Percentiles rank a stretch among this genome's conserved stretches.
Conservation (phyloP, 192 early-diverging fungal genomes). For the Coemansia sp. region DNA sequence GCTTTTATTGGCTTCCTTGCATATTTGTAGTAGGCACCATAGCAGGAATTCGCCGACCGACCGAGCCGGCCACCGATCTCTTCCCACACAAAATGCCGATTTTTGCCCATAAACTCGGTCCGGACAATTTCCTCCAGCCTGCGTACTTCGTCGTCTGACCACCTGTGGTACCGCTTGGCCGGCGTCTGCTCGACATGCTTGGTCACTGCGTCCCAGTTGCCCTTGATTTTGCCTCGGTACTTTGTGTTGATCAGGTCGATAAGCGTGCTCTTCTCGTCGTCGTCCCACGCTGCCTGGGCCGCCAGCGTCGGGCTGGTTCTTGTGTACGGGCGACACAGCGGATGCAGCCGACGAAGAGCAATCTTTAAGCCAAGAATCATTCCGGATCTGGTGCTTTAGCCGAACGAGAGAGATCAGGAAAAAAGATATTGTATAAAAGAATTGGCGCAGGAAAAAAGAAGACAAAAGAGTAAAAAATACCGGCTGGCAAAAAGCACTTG, state of each 20-base stretch:
- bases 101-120: background rate
- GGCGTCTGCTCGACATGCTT: conserved; percentile 6
- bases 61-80: background rate
- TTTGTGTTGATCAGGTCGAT: conserved; percentile 8
- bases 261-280: conserved; percentile 3
- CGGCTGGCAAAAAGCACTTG: too few species aligned
- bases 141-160: background rate
- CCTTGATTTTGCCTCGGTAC: conserved; percentile 6
- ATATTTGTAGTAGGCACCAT: background rate
- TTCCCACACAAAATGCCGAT: background rate
- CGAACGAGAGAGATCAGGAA: background rate
- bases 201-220: conserved; percentile 15
- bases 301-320: background rate
- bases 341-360: background rate
- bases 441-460: too few species aligned
- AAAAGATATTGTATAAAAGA: background rate
- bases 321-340: background rate
- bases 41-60: background rate
- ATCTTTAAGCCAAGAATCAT: background rate
- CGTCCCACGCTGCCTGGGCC: background rate
- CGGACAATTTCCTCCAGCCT: background rate
- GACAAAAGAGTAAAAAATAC: too few species aligned
- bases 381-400: background rate
- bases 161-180: conserved; percentile 2
- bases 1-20: background rate